A percentile compares a stretch with the other conserved stretches of the same genome.
Conservation (phyloP, 2,329 filamentous ascomycete genomes). For the Curvularia lunata region DNA sequence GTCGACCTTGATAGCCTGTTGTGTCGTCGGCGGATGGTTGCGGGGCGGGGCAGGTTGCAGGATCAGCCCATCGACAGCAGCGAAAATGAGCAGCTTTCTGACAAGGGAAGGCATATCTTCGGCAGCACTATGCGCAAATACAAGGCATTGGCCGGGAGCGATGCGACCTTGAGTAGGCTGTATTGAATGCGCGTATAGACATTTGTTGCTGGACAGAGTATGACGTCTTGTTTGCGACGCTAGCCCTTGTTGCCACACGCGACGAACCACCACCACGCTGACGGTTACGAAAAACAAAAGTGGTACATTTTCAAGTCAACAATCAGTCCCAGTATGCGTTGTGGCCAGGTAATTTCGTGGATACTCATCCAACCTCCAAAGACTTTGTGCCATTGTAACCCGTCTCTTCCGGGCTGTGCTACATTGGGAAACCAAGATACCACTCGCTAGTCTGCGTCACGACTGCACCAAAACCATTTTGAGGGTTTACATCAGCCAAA, state of each 20-base stretch:
- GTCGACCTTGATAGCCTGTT: conserved; percentile 70
- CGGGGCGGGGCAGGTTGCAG: conserved; percentile 72
- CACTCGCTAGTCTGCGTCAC: too few relatives aligned
- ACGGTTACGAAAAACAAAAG: neutral
- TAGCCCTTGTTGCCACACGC: neutral
- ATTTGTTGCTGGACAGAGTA: conserved; percentile 5
- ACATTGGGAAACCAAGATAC: too few relatives aligned
- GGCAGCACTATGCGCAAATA: conserved; percentile 8
- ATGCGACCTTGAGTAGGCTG: neutral
- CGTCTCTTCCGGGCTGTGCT: too few relatives aligned
- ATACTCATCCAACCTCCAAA: neutral
- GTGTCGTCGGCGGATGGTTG: conserved; percentile 60
- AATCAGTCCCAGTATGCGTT: neutral
- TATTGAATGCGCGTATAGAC: conserved; percentile 4
- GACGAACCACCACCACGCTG: neutral
- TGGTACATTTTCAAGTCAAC: neutral
- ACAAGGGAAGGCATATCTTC: conserved; percentile 73
- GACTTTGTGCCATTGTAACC: neutral
- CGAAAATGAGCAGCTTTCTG: conserved; percentile 80
- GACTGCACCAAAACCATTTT: too few relatives aligned
- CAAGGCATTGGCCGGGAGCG: conserved; percentile 2
- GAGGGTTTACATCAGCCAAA: too few relatives aligned
- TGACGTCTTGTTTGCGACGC: conserved; percentile 5
- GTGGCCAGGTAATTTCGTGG: neutral
- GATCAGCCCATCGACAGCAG: conserved; percentile 81